Percentiles rank a stretch among this genome's conserved stretches.
These are phyloP conservation scores for Aureobasidium sp. DNA, from an alignment of 2,329 filamentous ascomycete genomes.

Conservation along the genomic window DNA sequence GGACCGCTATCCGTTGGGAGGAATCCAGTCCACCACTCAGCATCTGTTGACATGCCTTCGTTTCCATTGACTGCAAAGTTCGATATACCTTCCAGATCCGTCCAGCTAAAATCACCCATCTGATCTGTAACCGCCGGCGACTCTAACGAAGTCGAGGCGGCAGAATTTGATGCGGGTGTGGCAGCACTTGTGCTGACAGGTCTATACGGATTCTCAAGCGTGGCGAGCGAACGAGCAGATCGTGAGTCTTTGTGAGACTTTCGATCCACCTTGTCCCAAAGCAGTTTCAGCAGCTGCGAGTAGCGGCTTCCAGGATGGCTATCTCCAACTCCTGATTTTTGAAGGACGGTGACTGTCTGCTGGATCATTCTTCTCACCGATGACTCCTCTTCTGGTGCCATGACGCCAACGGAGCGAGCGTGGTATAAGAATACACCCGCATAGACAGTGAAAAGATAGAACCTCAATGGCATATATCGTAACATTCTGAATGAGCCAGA, in stretches of 20 bases:
- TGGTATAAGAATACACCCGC: constrained; percentile 42
- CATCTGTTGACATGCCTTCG: constrained; percentile 20
- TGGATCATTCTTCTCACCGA: constrained; percentile 39
- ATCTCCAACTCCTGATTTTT: constrained; percentile 36
- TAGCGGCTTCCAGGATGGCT: constrained; percentile 41
- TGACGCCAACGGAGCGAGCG: constrained; percentile 39
- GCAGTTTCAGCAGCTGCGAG: constrained; percentile 36
- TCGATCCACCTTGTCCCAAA: constrained; percentile 39
- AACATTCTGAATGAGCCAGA: constrained; percentile 21
- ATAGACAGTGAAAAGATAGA: constrained; percentile 42
- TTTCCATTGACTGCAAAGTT: constrained; percentile 40
- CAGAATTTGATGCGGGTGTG: constrained; percentile 20
- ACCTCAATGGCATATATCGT: constrained; percentile 40
- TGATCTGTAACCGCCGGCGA: constrained; percentile 35
- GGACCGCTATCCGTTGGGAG: constrained; percentile 28
- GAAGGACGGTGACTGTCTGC: constrained; percentile 36
- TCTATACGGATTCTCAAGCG: constrained; percentile 30
- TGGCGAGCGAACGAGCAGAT: constrained; percentile 14
- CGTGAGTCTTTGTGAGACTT: constrained; percentile 21
- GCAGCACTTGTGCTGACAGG: constrained; percentile 30
- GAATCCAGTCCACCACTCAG: constrained; percentile 31
- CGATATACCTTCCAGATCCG: constrained; percentile 38
- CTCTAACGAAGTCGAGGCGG: constrained; percentile 16
- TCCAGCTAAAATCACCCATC: constrained; percentile 43
- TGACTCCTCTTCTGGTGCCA: constrained; percentile 38